phyloP scores from a whole-genome alignment of 148 eudicot genomes.

The Rhododendron simsii region DNA sequence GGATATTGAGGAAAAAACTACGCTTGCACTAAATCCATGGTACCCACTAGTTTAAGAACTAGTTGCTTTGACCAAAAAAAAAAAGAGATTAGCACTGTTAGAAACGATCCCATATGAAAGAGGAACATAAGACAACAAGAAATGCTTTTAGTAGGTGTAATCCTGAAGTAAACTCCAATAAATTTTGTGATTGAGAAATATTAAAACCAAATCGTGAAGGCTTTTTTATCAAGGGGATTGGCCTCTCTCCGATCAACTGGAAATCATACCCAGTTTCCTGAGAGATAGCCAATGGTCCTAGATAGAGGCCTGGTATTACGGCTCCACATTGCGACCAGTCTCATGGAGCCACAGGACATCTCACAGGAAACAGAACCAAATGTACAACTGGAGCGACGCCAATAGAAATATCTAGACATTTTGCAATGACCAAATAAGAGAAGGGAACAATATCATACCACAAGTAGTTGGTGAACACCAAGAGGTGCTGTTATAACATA shows the following conservation, averaged over 20 bases:
- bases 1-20: not conserved
- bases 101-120: not conserved
- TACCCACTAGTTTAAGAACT: not conserved
- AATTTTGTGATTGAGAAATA: not conserved
- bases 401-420: not conserved
- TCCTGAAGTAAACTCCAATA: not conserved
- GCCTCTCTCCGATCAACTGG: not conserved
- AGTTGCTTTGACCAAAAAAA: not conserved
- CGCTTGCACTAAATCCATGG: not conserved
- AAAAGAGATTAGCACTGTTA: not conserved
- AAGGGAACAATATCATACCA: conserved; percentile 43
- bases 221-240: not conserved
- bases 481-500: conserved; percentile 93
- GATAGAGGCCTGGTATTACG: not conserved
- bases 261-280: not conserved
- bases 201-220: not conserved
- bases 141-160: not conserved
- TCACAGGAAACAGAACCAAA: not conserved
- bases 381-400: not conserved
- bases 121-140: not conserved
- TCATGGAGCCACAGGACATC: not conserved
- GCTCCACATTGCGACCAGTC: not conserved
- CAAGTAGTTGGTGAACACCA: conserved; percentile 78
- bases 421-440: not conserved
- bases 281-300: not conserved